A percentile compares a stretch with the other conserved stretches of the same genome.
Conservation (phyloP, 1,284 basidiomycete genomes). For the Malassezia arunalokei region DNA sequence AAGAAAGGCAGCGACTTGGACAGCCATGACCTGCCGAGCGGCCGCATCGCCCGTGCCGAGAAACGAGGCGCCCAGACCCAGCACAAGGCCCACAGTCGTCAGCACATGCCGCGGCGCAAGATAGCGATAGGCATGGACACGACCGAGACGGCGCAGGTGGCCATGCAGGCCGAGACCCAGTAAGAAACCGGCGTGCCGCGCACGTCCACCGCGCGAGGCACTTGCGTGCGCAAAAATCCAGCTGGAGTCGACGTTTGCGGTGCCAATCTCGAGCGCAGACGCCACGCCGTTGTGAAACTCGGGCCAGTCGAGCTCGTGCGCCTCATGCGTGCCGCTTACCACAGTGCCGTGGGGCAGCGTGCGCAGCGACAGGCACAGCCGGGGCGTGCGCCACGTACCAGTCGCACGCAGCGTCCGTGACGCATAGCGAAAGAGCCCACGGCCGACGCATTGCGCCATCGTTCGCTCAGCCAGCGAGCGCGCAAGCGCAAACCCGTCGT, state of each 20-base stretch:
- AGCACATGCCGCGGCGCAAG: constrained; percentile 87
- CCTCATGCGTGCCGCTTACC: constrained; percentile 21
- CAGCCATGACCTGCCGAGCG: constrained; percentile 77
- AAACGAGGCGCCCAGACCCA: constrained; percentile 81
- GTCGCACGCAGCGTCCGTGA: constrained; percentile 27
- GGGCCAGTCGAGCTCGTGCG: constrained; percentile 60
- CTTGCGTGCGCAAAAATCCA: constrained; percentile 41
- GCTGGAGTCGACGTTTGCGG: constrained; percentile 51
- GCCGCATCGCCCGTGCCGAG: constrained; percentile 75
- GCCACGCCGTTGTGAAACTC: constrained; percentile 96
- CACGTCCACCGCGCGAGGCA: constrained; percentile 50
- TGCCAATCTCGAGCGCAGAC: constrained; percentile 64
- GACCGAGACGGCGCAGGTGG: constrained; percentile 72
- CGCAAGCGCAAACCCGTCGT: constrained; percentile 21
- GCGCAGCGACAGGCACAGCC: constrained; percentile 27
- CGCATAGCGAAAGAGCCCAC: constrained; percentile 37
- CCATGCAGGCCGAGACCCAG: constrained; percentile 83
- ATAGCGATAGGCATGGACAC: constrained; percentile 71
- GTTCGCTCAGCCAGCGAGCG: constrained; percentile 27
- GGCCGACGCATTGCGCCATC: constrained; percentile 30
- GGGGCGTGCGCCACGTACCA: constrained; percentile 29
- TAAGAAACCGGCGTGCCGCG: constrained; percentile 92
- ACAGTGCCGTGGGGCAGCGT: constrained; percentile 23
- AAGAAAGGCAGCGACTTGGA: constrained; percentile 81
- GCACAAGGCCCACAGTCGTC: constrained; percentile 79